Conservation (phyloP, 2,329 filamentous ascomycete species). For the Saccharata proteae region DNA sequence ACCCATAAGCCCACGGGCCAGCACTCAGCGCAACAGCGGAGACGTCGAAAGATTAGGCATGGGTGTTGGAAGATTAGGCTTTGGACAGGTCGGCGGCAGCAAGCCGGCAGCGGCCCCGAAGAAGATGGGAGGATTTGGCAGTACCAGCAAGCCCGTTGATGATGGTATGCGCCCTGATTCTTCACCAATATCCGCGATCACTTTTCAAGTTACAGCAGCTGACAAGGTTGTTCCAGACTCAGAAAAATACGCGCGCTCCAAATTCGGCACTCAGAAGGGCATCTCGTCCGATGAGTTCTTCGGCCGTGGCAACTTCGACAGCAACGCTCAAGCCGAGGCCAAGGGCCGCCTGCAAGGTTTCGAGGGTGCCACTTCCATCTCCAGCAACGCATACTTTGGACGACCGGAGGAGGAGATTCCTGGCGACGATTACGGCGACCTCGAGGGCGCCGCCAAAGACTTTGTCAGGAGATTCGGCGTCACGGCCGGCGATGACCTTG, state of each 20-base stretch:
- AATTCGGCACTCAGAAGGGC: slow-evolving; percentile 86
- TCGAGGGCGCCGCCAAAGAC: slow-evolving; percentile 90
- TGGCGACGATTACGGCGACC: slow-evolving; percentile 67
- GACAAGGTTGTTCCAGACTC: slow-evolving; percentile 33
- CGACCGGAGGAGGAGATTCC: slow-evolving; percentile 69
- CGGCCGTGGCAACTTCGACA: slow-evolving; percentile 77
- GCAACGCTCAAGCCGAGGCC: slow-evolving; percentile 68
- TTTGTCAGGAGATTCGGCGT: slow-evolving; percentile 92
- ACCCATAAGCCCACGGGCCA: slow-evolving; percentile 56
- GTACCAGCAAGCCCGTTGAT: slow-evolving; percentile 58
- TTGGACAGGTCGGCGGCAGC: slow-evolving; percentile 65
- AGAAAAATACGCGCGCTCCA: slow-evolving; percentile 70
- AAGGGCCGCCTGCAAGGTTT: slow-evolving; percentile 82
- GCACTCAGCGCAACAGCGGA: slow-evolving; percentile 46
- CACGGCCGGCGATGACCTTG: slow-evolving; percentile 88
- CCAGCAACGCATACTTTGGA: slow-evolving; percentile 95
- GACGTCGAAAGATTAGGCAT: slow-evolving; percentile 86
- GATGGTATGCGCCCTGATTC: slow-evolving; percentile 39
- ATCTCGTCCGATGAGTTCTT: slow-evolving; percentile 99
- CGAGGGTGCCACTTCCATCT: slow-evolving; percentile 84
- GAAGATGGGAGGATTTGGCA: slow-evolving; percentile 82
- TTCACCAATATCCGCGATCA: too few species aligned
- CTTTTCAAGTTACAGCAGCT: background rate
- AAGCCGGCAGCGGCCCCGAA: slow-evolving; percentile 51
- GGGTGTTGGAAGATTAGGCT: slow-evolving; percentile 74